Evolutionary conservation across 768 basidiomycete species (phyloP).

Genomic region (Mycena crocata): DNA sequence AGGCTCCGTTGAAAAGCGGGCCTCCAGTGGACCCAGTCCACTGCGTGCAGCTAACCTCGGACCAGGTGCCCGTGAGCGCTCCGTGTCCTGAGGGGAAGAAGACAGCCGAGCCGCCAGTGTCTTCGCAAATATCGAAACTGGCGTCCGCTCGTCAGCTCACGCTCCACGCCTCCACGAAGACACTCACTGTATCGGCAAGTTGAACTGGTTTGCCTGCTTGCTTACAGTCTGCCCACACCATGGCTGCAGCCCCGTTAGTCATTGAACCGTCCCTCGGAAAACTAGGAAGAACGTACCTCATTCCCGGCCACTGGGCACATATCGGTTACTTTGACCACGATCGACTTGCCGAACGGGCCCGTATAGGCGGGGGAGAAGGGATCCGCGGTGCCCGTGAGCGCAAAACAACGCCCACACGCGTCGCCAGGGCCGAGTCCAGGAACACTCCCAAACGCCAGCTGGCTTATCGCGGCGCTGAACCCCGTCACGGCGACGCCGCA

Average conservation of each 20-base stretch:
- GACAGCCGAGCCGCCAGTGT: constrained; percentile 60
- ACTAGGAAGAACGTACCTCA: constrained; percentile 39
- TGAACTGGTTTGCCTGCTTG: constrained; percentile 55
- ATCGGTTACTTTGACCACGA: constrained; percentile 66
- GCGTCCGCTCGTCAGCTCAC: neutral
- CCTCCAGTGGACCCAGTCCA: constrained; percentile 68
- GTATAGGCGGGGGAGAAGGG: constrained; percentile 62
- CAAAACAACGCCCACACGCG: constrained; percentile 73
- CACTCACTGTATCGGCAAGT: constrained; percentile 62
- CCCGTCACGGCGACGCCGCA: constrained; percentile 63
- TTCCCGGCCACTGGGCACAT: constrained; percentile 61
- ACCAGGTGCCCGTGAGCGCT: constrained; percentile 63
- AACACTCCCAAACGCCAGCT: constrained; percentile 64
- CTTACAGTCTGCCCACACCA: constrained; percentile 66
- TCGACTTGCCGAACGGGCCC: constrained; percentile 61
- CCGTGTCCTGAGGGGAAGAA: constrained; percentile 72
- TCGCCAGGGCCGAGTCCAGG: constrained; percentile 66
- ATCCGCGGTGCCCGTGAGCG: constrained; percentile 60
- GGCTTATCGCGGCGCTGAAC: constrained; percentile 68
- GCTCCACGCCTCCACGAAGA: neutral
- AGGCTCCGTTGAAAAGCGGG: constrained; percentile 60
- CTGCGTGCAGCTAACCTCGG: constrained; percentile 66
- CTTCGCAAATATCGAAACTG: constrained; percentile 73
- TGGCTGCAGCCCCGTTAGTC: constrained; percentile 40
- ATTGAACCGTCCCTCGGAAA: no score